Conservation (phyloP, 2,329 filamentous ascomycete genomes). For the Knufia petricola region DNA sequence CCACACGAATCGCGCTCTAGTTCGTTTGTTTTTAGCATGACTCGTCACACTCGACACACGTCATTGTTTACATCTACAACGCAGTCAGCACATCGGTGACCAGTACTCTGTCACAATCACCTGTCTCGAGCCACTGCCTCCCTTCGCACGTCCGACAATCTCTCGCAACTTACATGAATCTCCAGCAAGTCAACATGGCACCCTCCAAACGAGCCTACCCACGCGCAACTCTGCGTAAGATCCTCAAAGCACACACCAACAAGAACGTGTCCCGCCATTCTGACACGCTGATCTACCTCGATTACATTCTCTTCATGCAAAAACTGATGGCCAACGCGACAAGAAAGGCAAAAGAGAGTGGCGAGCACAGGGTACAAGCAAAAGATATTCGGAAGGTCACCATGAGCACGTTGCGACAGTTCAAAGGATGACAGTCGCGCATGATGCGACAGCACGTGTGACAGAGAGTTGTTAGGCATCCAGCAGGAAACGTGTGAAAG, state of each 20-base stretch:
- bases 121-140: too few relatives aligned
- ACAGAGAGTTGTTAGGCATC: too few relatives aligned
- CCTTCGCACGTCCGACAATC: too few relatives aligned
- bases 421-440: constrained; percentile 16
- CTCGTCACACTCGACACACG: not conserved
- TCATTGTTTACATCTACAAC: constrained; percentile 3
- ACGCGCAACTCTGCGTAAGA: constrained; percentile 74
- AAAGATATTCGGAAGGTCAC: constrained; percentile 69
- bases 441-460: too few relatives aligned
- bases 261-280: constrained; percentile 73
- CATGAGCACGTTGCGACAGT: constrained; percentile 42
- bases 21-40: too few relatives aligned
- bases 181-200: constrained; percentile 37
- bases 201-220: constrained; percentile 69
- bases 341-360: constrained; percentile 63
- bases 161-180: too few relatives aligned
- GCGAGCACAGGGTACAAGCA: constrained; percentile 64
- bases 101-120: not conserved
- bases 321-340: constrained; percentile 72
- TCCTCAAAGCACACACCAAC: constrained; percentile 79
- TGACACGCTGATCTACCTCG: constrained; percentile 74
- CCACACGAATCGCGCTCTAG: too few relatives aligned
- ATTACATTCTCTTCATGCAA: constrained; percentile 69
- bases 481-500: too few relatives aligned
- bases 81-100: too few relatives aligned